These are phyloP conservation scores for Eucalyptus viminalis DNA, from an alignment of 345 rosid species.

Conservation along the genomic window DNA sequence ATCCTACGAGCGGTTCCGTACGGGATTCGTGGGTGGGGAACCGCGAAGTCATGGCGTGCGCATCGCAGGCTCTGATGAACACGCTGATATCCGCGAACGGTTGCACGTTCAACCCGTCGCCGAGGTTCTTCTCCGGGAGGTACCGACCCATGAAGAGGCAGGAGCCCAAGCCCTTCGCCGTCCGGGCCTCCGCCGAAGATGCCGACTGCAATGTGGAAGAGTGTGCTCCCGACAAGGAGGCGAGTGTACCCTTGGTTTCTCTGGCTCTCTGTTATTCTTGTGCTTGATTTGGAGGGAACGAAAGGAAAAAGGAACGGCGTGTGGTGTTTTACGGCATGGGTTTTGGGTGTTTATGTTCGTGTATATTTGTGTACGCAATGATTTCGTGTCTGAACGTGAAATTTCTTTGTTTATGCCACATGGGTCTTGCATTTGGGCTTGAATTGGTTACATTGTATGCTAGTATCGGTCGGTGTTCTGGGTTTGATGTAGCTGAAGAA, in stretches of 20 bases:
- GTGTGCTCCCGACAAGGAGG: slow-evolving; percentile 99
- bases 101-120: slow-evolving; percentile 32
- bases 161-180: slow-evolving; percentile 7
- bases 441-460: background rate
- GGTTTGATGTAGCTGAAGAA: background rate
- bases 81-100: slow-evolving; percentile 43
- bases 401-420: background rate
- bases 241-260: background rate
- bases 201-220: slow-evolving; percentile 79
- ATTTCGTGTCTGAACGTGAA: background rate
- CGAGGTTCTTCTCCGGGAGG: slow-evolving; percentile 9
- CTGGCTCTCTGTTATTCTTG: background rate
- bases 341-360: background rate
- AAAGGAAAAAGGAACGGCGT: background rate
- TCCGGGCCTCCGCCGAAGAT: slow-evolving; percentile 42
- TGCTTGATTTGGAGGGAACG: background rate
- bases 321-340: background rate
- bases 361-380: background rate
- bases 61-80: slow-evolving; percentile 35
- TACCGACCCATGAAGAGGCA: background rate
- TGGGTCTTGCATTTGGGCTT: background rate
- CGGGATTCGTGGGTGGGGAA: background rate
- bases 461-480: background rate
- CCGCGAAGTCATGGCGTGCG: slow-evolving; percentile 27
- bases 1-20: background rate